Base-by-base conservation (phyloP, 2,329 filamentous ascomycete genomes). In the Dothidotthia symphoricarpi region DNA sequence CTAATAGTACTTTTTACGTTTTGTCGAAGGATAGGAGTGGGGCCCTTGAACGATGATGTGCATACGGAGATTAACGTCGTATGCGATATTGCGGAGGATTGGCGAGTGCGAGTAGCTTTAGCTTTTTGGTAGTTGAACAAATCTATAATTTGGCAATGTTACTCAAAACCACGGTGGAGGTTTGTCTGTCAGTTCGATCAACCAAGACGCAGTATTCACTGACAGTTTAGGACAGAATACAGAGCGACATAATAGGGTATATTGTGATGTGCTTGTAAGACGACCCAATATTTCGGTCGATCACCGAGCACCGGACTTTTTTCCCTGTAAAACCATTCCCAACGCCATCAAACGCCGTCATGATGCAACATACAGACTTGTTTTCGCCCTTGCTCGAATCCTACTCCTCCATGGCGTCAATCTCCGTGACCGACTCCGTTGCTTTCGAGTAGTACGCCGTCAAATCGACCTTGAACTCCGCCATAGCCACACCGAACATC, bases 401-500 rank as follows among this genome's bases (percentile, higher is more conserved):
- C 34, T 67, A 72, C 47, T 72, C 68, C 41, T 73, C 69, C 64
- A 69, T 72, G 6, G 67, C 68, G 14, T 64, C 66, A 2, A 81
- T 69, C 57, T 82, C 77, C 4, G 76, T 85, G 1, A 66, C 58
- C 13, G 49, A 43, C 47, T 66, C 62, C 3, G 40, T 57, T 17
- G 57, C 52, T 14, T 48, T 49, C 11, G 59, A 54, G 45, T 66
- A 66, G 41, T 77, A 85, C 62, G 89, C 90, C 67, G 86, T 72
- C 51, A 95, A 72, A 59, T 82, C 77, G 41, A 98, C 82, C 66
- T 77, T 83, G 73, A 98, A 98, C 72, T 97, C 89, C 41, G 88
- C 87, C 70, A 93, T 81, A 47, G 86, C 88, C 40, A 96, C 81
- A 36, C 88, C 85, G 70, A 98, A 97, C 59, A 95, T 76, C 80